Base-by-base conservation (phyloP, 768 basidiomycete genomes). In the Boletus vinaceobasis region DNA sequence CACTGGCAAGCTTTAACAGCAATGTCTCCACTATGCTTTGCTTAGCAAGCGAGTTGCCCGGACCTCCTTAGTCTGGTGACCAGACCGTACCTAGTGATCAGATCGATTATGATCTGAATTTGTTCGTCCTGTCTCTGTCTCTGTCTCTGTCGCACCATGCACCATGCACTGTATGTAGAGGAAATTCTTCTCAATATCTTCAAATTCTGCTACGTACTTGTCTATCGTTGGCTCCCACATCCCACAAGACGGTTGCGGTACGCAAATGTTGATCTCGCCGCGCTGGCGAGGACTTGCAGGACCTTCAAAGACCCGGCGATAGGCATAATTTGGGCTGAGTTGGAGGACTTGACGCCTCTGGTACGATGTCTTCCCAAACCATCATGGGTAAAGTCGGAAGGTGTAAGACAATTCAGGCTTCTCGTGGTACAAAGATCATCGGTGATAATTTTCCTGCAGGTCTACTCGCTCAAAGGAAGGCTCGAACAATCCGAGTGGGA, bases 111-210 rank as follows among this genome's bases (percentile, higher is more conserved):
- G 29, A 32, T 32, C 32, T 13, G 32, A 11, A 11, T 32, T 32
- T 10, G 5, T 31, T 2, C 32, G 10, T 32, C 11, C 32, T 32
- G 10, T 23, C 21, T 15, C 15, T 14, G 2, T 31, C 29, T 32
- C 32, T 32, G 10, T 23, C 21, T 15, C 15, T 14, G 2, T 31
- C 29, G 5, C 40, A 39, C 23, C 8, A 56, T 57, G 57, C 55
- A 58, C 32, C 55, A 11, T 19, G 42, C 43, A 27, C 49, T 61
- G 21, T 4, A 19, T 14, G 33, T 61, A 23, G 40, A 58, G 2
- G 60, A 62, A 15, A 58, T 61, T 9, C 39, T 61, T 9, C 29
- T 54, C 40, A n/a, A 47, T 10, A 55, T 61, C 33, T 61, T 62
- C 32, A 7, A n/a, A 11, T 38, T 43, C 29, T 60, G 60, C 32